A percentile compares a stretch with the other conserved stretches of the same genome.
phyloP scores from a whole-genome alignment of 2,329 filamentous ascomycete genomes.

The Fusarium duplospermum region DNA sequence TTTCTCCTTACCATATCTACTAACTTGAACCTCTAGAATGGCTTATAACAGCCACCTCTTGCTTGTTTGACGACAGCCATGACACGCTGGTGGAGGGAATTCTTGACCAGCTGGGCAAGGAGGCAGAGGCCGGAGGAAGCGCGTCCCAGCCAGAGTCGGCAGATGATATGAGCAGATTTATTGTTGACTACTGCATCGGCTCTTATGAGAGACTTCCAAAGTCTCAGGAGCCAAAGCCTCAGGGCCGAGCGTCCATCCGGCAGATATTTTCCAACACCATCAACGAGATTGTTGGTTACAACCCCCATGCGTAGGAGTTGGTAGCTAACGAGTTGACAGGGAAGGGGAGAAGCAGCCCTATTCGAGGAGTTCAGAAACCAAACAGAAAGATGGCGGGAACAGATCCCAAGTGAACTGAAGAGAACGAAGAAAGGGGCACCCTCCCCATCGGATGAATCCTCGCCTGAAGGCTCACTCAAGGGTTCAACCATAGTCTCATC shows the following conservation, averaged over 20 bases:
- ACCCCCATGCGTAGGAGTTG: neutral
- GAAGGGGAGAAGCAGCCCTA: neutral
- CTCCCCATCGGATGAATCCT: neutral
- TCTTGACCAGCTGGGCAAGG: neutral
- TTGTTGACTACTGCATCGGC: slow-evolving; percentile 4
- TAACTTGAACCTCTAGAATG: neutral
- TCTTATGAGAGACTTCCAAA: neutral
- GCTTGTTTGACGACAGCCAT: neutral
- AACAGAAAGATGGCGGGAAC: neutral
- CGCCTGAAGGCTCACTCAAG: neutral
- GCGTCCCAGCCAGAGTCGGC: neutral
- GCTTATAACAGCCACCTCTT: neutral
- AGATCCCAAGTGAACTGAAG: too few species aligned
- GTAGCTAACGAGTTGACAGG: neutral
- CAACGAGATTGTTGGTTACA: neutral
- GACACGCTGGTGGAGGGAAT: neutral
- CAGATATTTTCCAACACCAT: neutral
- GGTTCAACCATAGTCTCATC: neutral
- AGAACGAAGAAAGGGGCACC: neutral
- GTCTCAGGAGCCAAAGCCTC: fast-evolving
- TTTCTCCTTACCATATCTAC: neutral
- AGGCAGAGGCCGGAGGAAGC: neutral
- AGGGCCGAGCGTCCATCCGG: neutral
- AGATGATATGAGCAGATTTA: neutral
- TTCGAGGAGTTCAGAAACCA: neutral